These are phyloP conservation scores for Jaapia argillacea DNA, from an alignment of 768 basidiomycete genomes.

Conservation along the genomic window DNA sequence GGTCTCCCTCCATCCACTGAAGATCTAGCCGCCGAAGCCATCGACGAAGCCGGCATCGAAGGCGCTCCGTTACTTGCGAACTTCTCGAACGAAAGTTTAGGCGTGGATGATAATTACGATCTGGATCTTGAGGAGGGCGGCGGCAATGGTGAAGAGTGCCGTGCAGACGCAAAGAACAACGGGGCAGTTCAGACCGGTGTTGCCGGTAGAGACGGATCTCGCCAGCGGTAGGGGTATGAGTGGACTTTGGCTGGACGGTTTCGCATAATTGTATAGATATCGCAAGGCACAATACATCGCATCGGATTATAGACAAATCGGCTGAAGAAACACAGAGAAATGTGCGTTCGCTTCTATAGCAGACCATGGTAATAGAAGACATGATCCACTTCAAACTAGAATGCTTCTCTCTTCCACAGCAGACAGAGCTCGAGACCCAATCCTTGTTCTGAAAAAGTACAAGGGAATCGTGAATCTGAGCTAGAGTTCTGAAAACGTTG, in stretches of 20 bases:
- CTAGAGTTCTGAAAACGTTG: slow-evolving; percentile 12
- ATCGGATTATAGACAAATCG: too few relatives aligned
- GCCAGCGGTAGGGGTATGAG: too few relatives aligned
- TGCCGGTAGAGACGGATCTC: too few relatives aligned
- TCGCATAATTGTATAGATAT: too few relatives aligned
- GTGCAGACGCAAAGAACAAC: too few relatives aligned
- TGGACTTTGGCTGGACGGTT: too few relatives aligned
- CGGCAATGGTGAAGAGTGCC: too few relatives aligned
- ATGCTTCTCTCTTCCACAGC: slow-evolving; percentile 29
- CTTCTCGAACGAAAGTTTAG: slow-evolving; percentile 5
- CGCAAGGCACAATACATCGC: too few relatives aligned
- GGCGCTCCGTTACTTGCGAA: slow-evolving; percentile 10
- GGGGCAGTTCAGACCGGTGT: too few relatives aligned
- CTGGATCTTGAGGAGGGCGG: too few relatives aligned
- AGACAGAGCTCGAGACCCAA: slow-evolving; percentile 15
- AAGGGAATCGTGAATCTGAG: too few relatives aligned
- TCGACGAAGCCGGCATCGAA: slow-evolving; percentile 15
- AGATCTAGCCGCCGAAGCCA: slow-evolving; percentile 14
- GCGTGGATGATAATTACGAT: not conserved
- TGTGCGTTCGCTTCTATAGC: slow-evolving; percentile 52
- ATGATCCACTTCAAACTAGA: slow-evolving; percentile 71
- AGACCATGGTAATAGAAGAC: slow-evolving; percentile 36
- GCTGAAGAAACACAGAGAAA: too few relatives aligned
- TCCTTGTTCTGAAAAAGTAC: slow-evolving; percentile 6
- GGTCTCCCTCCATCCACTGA: slow-evolving; percentile 5